Percentiles rank a stretch among this genome's conserved stretches.
Evolutionary conservation across 129 eudicot species (phyloP).

Genomic region (Centella asiatica): DNA sequence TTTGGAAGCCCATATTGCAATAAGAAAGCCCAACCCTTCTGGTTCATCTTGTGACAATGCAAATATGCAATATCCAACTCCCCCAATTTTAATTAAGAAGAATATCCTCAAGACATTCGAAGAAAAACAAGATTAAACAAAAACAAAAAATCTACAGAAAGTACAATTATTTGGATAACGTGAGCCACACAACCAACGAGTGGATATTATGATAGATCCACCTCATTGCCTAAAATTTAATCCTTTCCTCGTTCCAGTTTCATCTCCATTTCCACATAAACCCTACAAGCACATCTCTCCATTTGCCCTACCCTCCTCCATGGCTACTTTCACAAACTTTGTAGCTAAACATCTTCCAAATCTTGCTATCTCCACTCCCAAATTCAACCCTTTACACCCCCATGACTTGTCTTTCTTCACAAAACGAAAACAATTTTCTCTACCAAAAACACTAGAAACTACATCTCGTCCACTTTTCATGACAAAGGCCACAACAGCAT

Average conservation of each 20-base stretch:
- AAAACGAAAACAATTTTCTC: constrained; percentile 17
- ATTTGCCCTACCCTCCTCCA: constrained; percentile 8
- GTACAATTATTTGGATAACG: no score
- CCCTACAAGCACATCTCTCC: not conserved
- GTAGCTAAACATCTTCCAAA: constrained; percentile 36
- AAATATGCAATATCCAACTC: no score
- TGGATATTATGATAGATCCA: not conserved
- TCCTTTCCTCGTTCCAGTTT: no score
- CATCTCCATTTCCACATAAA: not conserved
- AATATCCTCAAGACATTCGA: not conserved
- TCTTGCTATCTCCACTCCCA: constrained; percentile 24
- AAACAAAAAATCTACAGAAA: not conserved
- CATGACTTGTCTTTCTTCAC: constrained; percentile 16
- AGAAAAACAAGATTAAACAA: no score
- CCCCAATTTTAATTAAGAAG: not conserved
- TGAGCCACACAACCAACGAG: constrained; percentile 5
- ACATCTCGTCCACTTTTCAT: not conserved
- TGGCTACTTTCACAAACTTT: constrained; percentile 68
- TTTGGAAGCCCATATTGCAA: no score
- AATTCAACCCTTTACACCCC: constrained; percentile 17
- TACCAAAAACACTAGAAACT: not conserved
- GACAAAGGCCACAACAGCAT: constrained; percentile 14
- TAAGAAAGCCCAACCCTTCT: not conserved
- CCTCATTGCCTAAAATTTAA: no score
- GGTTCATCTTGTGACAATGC: no score